Percentiles rank a stretch among this genome's conserved stretches.
Conservation (phyloP, 495 filamentous ascomycete genomes). For the Hypoxylon subgilvum region DNA sequence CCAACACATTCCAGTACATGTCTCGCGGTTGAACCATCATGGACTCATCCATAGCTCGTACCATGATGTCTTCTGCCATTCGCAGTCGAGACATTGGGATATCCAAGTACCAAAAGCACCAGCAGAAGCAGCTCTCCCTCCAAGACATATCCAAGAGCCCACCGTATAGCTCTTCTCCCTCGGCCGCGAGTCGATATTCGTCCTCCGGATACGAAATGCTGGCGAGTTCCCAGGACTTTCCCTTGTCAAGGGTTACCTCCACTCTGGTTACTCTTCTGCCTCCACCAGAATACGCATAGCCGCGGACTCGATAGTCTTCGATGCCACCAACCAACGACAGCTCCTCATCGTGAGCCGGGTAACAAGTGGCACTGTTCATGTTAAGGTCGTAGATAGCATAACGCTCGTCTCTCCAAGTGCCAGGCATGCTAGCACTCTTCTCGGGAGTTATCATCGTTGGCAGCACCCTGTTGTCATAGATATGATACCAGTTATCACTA, state of each 20-base stretch:
- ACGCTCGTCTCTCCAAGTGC: constrained; percentile 88
- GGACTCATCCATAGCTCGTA: constrained; percentile 90
- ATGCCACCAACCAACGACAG: constrained; percentile 58
- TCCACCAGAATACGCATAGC: constrained; percentile 91
- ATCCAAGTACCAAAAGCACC: constrained; percentile 91
- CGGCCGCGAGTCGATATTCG: constrained; percentile 70
- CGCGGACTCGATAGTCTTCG: constrained; percentile 68
- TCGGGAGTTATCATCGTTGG: constrained; percentile 89
- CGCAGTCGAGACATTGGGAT: constrained; percentile 68
- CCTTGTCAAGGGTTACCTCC: constrained; percentile 85
- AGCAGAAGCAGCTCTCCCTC: constrained; percentile 85
- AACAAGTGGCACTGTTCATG: constrained; percentile 82
- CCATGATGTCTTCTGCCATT: constrained; percentile 73
- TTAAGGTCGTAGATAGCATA: constrained; percentile 96
- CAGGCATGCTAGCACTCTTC: constrained; percentile 72
- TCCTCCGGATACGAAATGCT: constrained; percentile 88
- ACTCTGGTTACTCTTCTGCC: constrained; percentile 84
- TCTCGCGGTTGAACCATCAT: constrained; percentile 88
- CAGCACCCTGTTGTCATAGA: constrained; percentile 90
- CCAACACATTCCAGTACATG: constrained; percentile 96
- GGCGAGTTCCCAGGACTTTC: constrained; percentile 80
- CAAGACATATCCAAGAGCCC: constrained; percentile 81
- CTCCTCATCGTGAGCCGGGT: constrained; percentile 80
- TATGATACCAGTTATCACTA: constrained; percentile 96
- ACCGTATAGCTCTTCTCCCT: constrained; percentile 72